Evolutionary conservation across 352 stramenopile genomes (phyloP).

Genomic region (Pseudoperonospora humuli): DNA sequence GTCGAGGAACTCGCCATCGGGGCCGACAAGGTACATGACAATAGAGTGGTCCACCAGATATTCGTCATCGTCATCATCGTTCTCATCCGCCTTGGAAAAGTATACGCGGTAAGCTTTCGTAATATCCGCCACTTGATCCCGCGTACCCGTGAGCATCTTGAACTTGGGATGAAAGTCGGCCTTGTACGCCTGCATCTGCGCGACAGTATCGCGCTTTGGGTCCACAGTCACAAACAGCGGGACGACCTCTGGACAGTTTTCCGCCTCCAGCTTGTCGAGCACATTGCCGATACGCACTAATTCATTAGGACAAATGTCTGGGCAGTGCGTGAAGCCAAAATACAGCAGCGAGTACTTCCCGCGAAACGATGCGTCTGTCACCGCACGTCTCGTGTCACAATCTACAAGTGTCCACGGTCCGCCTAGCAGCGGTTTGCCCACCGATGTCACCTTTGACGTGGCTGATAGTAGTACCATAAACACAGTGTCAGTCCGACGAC

Average conservation of each 20-base stretch:
- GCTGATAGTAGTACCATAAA: constrained; percentile 24
- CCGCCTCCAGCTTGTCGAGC: constrained; percentile 84
- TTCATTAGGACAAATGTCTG: constrained; percentile 99
- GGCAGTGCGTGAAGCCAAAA: constrained; percentile 99
- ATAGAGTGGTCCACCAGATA: constrained; percentile 99
- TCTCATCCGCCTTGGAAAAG: constrained; percentile 94
- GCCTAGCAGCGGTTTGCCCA: constrained; percentile 88
- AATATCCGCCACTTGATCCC: constrained; percentile 93
- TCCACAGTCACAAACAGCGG: constrained; percentile 98
- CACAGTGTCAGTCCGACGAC: not conserved
- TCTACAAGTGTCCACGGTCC: constrained; percentile 92
- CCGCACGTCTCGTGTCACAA: constrained; percentile 68
- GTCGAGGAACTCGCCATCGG: constrained; percentile 96
- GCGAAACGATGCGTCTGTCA: constrained; percentile 87
- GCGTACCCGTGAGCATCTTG: constrained; percentile 89
- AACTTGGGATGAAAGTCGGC: constrained; percentile 85
- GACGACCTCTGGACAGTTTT: constrained; percentile 55
- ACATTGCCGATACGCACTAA: constrained; percentile 97
- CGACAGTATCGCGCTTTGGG: constrained; percentile 94
- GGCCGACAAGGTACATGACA: constrained; percentile 97
- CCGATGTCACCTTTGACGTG: constrained; percentile 80
- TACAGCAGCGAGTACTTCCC: constrained; percentile 97
- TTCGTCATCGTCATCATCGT: constrained; percentile 94
- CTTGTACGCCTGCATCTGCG: constrained; percentile 94
- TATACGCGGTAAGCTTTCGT: constrained; percentile 98